These are phyloP conservation scores for Ceriops zippeliana DNA, from an alignment of 345 rosid species.

Conservation along the genomic window DNA sequence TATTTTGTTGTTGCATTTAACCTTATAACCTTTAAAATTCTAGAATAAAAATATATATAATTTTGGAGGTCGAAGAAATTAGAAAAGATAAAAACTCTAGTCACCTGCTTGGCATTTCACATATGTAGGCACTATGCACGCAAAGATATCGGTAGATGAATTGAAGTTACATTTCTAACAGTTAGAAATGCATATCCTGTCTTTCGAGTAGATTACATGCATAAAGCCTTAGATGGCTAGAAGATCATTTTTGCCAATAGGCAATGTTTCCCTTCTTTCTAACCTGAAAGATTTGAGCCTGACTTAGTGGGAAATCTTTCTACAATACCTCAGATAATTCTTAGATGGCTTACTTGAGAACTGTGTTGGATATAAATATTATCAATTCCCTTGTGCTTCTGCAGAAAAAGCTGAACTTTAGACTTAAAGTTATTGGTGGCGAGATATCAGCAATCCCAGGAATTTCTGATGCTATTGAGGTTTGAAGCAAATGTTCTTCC, in stretches of 20 bases:
- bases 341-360: not conserved
- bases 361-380: not conserved
- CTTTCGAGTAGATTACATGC: not conserved
- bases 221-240: not conserved
- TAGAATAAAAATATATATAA: too few species aligned
- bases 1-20: not conserved
- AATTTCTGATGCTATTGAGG: slow-evolving; percentile 81
- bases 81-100: too few species aligned
- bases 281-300: too few species aligned
- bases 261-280: too few species aligned
- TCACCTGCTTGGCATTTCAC: too few species aligned
- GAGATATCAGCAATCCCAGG: slow-evolving; percentile 82
- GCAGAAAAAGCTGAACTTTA: slow-evolving; percentile 75
- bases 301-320: too few species aligned
- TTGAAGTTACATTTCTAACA: not conserved
- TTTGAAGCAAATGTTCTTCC: slow-evolving; percentile 23
- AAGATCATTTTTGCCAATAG: too few species aligned
- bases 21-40: not conserved
- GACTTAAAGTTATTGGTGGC: slow-evolving; percentile 71
- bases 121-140: too few species aligned
- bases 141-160: too few species aligned
- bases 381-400: not conserved
- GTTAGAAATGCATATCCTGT: not conserved
- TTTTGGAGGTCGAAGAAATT: not conserved
- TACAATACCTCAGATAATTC: too few species aligned